Evolutionary conservation across 371 early-diverging fungal genomes (phyloP).

Genomic region (Rhizopus stolonifer): DNA sequence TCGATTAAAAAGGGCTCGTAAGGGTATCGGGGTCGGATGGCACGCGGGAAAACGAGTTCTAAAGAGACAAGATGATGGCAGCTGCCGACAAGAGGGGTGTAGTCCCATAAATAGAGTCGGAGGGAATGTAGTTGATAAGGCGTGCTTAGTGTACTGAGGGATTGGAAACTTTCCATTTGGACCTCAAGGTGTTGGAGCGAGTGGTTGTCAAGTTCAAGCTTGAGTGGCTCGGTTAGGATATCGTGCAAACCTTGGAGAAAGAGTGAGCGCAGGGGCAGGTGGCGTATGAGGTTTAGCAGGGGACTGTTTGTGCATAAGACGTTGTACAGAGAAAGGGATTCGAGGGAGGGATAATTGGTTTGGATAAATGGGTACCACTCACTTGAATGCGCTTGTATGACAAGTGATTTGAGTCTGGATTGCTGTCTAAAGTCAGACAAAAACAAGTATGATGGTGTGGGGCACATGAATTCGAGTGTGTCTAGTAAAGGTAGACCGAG

Average conservation of each 20-base stretch:
- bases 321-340: too few relatives aligned
- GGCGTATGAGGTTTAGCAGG: too few relatives aligned
- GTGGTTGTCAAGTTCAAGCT: background rate
- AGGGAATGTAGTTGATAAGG: background rate
- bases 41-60: conserved; percentile 9
- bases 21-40: conserved; percentile 8
- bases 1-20: conserved; percentile 20
- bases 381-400: conserved; percentile 5
- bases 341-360: conserved; percentile 4
- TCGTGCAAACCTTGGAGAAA: conserved; percentile 3
- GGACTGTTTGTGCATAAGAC: too few relatives aligned
- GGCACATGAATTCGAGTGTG: background rate
- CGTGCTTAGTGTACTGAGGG: too few relatives aligned
- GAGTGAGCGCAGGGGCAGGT: background rate
- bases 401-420: background rate
- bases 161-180: too few relatives aligned
- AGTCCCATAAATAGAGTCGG: conserved; percentile 15
- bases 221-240: background rate
- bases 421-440: background rate
- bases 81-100: conserved; percentile 8
- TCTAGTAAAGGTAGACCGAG: background rate
- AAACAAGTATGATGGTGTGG: background rate
- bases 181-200: too few relatives aligned
- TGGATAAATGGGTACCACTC: conserved; percentile 19
- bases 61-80: conserved; percentile 11